Percentiles rank a stretch among this genome's conserved stretches.
These are phyloP conservation scores for Tolypocladium tundrense DNA, from an alignment of 2,329 filamentous ascomycete species.

Conservation along the genomic window DNA sequence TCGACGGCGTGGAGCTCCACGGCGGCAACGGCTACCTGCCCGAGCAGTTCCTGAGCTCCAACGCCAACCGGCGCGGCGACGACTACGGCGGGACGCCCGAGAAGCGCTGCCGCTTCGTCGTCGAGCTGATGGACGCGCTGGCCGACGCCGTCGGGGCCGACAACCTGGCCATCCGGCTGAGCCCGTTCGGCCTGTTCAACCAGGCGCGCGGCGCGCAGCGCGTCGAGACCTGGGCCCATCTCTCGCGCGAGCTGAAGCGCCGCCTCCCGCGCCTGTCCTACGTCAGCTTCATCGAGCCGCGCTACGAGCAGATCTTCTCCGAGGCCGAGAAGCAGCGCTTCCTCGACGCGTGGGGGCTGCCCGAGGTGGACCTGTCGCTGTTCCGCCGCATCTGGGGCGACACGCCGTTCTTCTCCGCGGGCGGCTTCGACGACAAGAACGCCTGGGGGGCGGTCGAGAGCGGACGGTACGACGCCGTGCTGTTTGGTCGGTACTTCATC, in stretches of 20 bases:
- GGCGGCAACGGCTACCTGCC: not conserved
- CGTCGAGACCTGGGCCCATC: slow-evolving; percentile 19
- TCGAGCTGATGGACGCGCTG: not conserved
- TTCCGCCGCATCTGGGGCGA: slow-evolving; percentile 41
- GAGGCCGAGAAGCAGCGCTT: slow-evolving; percentile 37
- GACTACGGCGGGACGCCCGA: not conserved
- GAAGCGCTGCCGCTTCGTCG: not conserved
- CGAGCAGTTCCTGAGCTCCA: not conserved
- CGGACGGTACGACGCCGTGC: slow-evolving; percentile 33
- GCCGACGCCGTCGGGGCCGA: not conserved
- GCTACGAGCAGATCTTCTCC: slow-evolving; percentile 42
- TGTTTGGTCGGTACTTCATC: slow-evolving; percentile 36
- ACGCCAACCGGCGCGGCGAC: not conserved
- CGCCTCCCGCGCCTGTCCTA: slow-evolving; percentile 35
- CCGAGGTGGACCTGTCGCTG: slow-evolving; percentile 30
- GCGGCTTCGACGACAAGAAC: slow-evolving; percentile 42
- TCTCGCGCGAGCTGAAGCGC: slow-evolving; percentile 37
- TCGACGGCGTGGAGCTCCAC: not conserved
- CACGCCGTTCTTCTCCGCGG: slow-evolving; percentile 45
- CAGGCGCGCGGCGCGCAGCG: not conserved
- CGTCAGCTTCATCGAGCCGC: slow-evolving; percentile 45
- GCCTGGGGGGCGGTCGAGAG: slow-evolving; percentile 33
- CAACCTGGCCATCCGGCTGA: not conserved
- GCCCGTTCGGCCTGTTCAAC: not conserved
- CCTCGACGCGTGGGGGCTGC: slow-evolving; percentile 23